Base-by-base conservation (phyloP, 2,329 filamentous ascomycete species). In the Fusarium sp. region DNA sequence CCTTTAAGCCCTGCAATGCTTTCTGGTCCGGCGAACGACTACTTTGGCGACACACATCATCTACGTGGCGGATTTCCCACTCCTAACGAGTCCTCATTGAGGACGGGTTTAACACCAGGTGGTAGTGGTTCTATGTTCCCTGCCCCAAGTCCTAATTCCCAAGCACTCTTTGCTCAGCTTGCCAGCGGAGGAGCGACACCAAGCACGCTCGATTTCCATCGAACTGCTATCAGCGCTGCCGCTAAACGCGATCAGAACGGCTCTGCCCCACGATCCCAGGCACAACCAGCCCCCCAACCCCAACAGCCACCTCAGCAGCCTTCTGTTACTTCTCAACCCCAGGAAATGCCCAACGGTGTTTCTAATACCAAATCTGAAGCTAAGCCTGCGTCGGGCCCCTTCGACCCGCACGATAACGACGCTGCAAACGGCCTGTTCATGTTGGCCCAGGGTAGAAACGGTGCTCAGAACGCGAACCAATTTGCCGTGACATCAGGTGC, bases 111-210 rank as follows among this genome's bases (percentile, higher is more conserved):
- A 72, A 98, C 96, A 55, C 96, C 96, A 50, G 96, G 96, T 65
- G 95, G 95, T 72, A 94, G 94, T 78, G 95, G 94, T 74, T 97
- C 94, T 74, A 98, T 98, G 93, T 98, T 98, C 84, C 94, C 95
- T 59, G 93, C 92, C 57, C 92, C 93, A 4, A 97, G 92, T 78
- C 94, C 93, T 37, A 97, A 93, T 78, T 93, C 93, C 0, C 91
- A 94, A 82, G 92, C 92, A 53, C 82, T 98, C 9, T 93, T 94
- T 80, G 91, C 91, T 66, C 91, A 92, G 72, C 83, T 96, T 40
- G 90, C 93, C 70, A 92, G 89, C 77, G 93, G 93, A 70, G 92
- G 91, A 59, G 92, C 93, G 6, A 99, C 96, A 3, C 96, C 96
- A 11, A 91, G 91, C 66, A 97, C 95, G 1, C 83, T 97, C 51